phyloP scores from a whole-genome alignment of 768 basidiomycete genomes.

The Macrolepiota dolichaula region DNA sequence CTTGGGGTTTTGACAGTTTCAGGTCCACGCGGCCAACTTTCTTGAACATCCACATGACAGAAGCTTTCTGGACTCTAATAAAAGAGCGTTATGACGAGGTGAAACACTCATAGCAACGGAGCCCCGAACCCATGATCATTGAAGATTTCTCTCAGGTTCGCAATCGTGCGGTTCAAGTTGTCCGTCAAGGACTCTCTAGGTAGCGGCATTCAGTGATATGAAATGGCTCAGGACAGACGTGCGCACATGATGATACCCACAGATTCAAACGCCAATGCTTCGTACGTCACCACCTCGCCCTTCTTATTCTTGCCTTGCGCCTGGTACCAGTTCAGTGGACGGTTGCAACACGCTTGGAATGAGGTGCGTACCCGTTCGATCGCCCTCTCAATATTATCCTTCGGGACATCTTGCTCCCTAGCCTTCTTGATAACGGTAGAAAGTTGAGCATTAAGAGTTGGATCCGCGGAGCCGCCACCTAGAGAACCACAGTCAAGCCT shows the following conservation, averaged over 20 bases:
- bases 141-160: conserved; percentile 52
- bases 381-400: conserved; percentile 64
- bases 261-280: conserved; percentile 56
- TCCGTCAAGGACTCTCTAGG: conserved; percentile 41
- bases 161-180: conserved; percentile 60
- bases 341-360: not conserved
- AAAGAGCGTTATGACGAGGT: not conserved
- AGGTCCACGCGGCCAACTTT: conserved; percentile 44
- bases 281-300: conserved; percentile 50
- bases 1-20: conserved; percentile 31
- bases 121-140: conserved; percentile 42
- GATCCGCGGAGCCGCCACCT: conserved; percentile 59
- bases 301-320: conserved; percentile 46
- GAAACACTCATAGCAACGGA: not conserved
- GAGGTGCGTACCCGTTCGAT: conserved; percentile 43
- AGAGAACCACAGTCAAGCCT: not conserved
- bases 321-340: conserved; percentile 1
- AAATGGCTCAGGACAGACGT: not conserved
- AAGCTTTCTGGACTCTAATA: conserved; percentile 54
- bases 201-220: not conserved
- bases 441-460: conserved; percentile 49
- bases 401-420: conserved; percentile 59
- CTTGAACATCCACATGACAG: conserved; percentile 65
- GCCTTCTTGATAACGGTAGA: conserved; percentile 53
- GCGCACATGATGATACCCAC: conserved; percentile 65